Conservation (phyloP, 331 rosid species). For the Malus hybrid region DNA sequence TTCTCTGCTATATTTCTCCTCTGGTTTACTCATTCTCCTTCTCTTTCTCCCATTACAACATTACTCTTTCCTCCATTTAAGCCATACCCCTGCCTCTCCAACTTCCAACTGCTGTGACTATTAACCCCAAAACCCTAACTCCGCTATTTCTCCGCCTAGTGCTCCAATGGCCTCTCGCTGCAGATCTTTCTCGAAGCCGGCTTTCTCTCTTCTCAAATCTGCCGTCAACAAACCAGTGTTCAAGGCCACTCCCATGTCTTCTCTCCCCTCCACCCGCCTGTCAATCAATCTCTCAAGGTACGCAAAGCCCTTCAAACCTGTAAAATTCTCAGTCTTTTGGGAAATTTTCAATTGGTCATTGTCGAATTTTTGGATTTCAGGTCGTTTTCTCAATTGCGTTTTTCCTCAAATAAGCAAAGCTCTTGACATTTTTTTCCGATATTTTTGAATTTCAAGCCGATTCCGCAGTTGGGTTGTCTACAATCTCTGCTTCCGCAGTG, state of each 20-base stretch:
- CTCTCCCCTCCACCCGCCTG: conserved; percentile 33
- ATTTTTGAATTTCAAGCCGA: conserved; percentile 31
- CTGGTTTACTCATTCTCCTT: too few species aligned
- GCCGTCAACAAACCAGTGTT: conserved; percentile 34
- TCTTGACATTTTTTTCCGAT: not conserved
- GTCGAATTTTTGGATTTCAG: not conserved
- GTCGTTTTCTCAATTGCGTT: not conserved
- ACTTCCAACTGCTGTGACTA: not conserved
- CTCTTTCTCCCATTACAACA: too few species aligned
- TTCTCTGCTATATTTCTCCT: too few species aligned
- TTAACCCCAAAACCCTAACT: conserved; percentile 24
- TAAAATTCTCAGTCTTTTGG: not conserved
- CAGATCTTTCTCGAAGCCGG: conserved; percentile 65
- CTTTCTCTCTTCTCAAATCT: conserved; percentile 48
- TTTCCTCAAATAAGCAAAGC: not conserved
- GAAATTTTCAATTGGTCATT: not conserved
- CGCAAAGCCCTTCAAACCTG: not conserved
- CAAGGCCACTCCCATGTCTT: conserved; percentile 31
- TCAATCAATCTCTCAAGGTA: conserved; percentile 45
- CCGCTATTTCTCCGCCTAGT: not conserved
- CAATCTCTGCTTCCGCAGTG: conserved; percentile 65
- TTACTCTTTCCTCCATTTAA: too few species aligned
- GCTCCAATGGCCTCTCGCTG: conserved; percentile 68
- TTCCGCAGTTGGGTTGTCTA: conserved; percentile 50
- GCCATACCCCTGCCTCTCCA: not conserved